Conservation (phyloP, 768 basidiomycete genomes). For the Rhodosporidiobolus sp. region DNA sequence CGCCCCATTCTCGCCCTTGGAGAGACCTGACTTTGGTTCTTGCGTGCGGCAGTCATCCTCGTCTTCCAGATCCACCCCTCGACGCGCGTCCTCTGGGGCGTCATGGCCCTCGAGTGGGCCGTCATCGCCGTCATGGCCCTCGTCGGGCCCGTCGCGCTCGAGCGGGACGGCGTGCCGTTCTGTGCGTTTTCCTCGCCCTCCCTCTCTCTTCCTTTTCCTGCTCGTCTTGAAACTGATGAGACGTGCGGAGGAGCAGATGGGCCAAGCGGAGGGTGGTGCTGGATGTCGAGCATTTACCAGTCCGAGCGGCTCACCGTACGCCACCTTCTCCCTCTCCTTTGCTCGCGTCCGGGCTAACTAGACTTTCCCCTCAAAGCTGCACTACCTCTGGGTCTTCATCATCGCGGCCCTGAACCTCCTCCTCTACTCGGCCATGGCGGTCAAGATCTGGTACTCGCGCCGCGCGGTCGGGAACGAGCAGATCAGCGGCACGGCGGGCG, state of each 20-base stretch:
- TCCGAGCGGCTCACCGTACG: constrained; percentile 5
- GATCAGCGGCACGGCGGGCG: not conserved
- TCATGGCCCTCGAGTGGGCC: constrained; percentile 12
- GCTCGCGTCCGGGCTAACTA: not conserved
- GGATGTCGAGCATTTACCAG: constrained; percentile 3
- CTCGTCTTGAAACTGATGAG: not conserved
- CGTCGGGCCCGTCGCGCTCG: constrained; percentile 6
- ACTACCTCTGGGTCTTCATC: constrained; percentile 29
- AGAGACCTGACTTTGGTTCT: not conserved
- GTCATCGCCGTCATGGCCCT: not conserved
- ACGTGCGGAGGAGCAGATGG: not conserved
- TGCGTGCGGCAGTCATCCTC: constrained; percentile 7
- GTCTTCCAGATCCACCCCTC: constrained; percentile 5
- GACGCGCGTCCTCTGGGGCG: not conserved
- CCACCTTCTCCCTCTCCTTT: not conserved
- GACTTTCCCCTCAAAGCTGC: not conserved
- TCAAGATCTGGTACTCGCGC: not conserved
- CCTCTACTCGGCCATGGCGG: constrained; percentile 19
- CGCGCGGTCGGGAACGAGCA: not conserved
- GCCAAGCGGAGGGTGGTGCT: constrained; percentile 21
- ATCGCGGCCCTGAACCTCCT: constrained; percentile 12
- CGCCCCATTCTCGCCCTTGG: too few species aligned
- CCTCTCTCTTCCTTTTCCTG: not conserved
- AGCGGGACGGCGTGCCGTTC: constrained; percentile 5
- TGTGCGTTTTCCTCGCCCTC: constrained; percentile 9